Base-by-base conservation (phyloP, 2,329 filamentous ascomycete genomes). In the Aaosphaeria pasadenensis region DNA sequence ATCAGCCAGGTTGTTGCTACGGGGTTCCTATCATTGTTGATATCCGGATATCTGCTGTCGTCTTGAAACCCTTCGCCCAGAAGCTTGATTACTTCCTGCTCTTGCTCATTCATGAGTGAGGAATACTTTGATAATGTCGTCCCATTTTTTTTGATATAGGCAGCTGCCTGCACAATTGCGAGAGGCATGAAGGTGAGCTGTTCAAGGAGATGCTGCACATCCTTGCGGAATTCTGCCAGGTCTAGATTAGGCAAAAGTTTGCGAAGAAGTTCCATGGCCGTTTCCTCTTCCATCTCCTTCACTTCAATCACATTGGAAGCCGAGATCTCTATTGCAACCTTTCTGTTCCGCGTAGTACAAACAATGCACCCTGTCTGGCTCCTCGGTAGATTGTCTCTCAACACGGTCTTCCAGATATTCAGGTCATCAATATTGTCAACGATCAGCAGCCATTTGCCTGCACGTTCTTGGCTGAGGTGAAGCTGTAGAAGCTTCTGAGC, bases 61-160 rank as follows among this genome's bases (percentile, higher is more conserved):
- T 73, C 69, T 30, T 62, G 53, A 43, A 71, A 71, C 13, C 63
- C 60, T 54, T 57, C 46, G 40, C 52, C 65, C 1, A 71, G 49
- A 7, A 72, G 48, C 1, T 63, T 52, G 6, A 67, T 51, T 4
- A 52, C 42, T 9, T 64, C 55, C 30, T 54, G 42, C 42, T 70
- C 65, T n/a, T 52, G 51, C 5, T 55, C 47, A 28, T 54, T 43
- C 1, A 63, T 52, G 3, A 51, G 44, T 4, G 39, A 35, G 5
- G 45, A 39, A 43, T 57, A 57, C 4, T 46, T 28, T 4, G 44
- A 36, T 6, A 56, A 13, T 5, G 47, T 32, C 9, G 49, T 45
- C 29, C 48, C 42, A 40, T 52, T 69, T 17, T 49, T 51, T 35
- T 63, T 60, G 46, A 76, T 68, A 45, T 63, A 75, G 6, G 50